Base-by-base conservation (phyloP, 2,329 filamentous ascomycete species). In the Aspergillus felis region DNA sequence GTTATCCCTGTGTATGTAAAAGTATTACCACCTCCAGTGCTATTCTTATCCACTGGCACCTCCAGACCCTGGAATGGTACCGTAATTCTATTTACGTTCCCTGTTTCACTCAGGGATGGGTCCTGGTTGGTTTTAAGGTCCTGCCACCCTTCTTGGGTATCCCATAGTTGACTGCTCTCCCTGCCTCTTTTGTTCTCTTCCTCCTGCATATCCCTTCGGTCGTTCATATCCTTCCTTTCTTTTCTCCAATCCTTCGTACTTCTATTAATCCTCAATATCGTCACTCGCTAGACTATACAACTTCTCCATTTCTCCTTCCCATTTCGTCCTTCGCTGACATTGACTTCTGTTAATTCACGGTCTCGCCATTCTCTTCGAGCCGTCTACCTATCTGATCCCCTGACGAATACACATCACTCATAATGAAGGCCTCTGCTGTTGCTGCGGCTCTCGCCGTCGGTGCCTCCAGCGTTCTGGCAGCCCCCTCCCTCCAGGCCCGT, bases 361-460 rank as follows among this genome's bases (percentile, higher is more conserved):
- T 27, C 22, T 47, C 25, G n/a, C 54, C 44, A 52, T 46, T 57
- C n/a, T 41, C 42, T 57, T 51, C 52, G 28, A 47, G 22, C 22
- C 44, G 51, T 49, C 57, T 56, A 53, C 55, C 42, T 60, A 47
- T 14, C 12, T 22, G 10, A 12, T 46, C 6, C 42, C 0, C 42
- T 46, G 3, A 24, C 64, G 56, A 38, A 51, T 17, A 44, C 35
- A 55, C 38, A 27, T 24, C 50, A 50, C 50, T 42, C 70, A 80
- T 56, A 59, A 86, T 86, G 84, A 86, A 85, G 80, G 74, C 73
- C 58, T 69, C 73, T 53, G 68, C 82, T 57, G 65, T 80, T 62
- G 78, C 78, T 57, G 72, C 79, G 54, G 71, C 78, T 57, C 73
- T 80, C 63, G 76, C 76, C 51, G 61, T 83, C 61, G 74, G 76